phyloP scores from a whole-genome alignment of 176 grass and related monocot species.

The Stipa capillata region DNA sequence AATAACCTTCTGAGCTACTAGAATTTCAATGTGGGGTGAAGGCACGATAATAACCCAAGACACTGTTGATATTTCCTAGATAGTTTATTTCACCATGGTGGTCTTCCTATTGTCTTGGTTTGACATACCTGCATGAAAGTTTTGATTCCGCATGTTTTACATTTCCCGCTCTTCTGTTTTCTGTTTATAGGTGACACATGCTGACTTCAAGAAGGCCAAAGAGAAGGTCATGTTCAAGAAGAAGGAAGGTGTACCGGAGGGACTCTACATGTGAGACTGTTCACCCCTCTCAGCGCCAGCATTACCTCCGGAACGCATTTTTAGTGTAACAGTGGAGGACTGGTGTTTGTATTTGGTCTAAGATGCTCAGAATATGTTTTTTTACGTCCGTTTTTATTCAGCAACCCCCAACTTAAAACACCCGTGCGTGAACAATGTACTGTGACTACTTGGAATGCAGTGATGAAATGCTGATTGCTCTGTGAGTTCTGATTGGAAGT shows the following conservation, averaged over 20 bases:
- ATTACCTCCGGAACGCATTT: neutral
- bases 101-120: neutral
- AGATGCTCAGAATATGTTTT: neutral
- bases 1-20: neutral
- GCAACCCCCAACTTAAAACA: neutral
- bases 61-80: neutral
- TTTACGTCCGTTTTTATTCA: neutral
- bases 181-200: slow-evolving; percentile 64
- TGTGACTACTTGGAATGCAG: neutral
- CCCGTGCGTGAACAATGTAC: neutral
- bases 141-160: neutral
- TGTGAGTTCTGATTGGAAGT: neutral
- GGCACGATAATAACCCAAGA: neutral
- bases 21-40: neutral
- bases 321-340: neutral
- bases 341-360: slow-evolving; percentile 11
- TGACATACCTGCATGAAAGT: neutral
- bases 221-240: slow-evolving; percentile 99
- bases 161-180: neutral
- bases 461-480: neutral
- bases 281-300: neutral
- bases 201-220: slow-evolving; percentile 92
- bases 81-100: neutral
- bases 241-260: slow-evolving; percentile 93
- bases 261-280: slow-evolving; percentile 71